A percentile compares a stretch with the other conserved stretches of the same genome.
Conservation (phyloP, 1,139 yeast genomes). For the Kazachstania sp. region DNA sequence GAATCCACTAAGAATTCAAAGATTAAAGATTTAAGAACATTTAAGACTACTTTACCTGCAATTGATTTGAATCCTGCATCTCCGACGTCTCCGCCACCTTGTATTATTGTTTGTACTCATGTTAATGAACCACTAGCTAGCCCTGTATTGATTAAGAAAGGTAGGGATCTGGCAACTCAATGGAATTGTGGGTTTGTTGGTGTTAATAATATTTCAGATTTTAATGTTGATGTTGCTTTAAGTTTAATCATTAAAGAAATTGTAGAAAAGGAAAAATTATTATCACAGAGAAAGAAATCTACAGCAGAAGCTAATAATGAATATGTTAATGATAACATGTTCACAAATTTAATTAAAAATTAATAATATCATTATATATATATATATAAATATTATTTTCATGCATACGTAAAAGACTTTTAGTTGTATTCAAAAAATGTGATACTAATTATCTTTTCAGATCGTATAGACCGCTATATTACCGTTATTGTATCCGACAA, state of each 20-base stretch:
- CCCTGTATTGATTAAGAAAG: slow-evolving; percentile 48
- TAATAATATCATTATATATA: neutral
- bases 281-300: slow-evolving; percentile 4
- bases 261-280: slow-evolving; percentile 37
- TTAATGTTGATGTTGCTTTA: slow-evolving; percentile 46
- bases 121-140: slow-evolving; percentile 46
- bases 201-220: slow-evolving; percentile 43
- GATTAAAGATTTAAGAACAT: slow-evolving; percentile 20
- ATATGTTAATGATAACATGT: slow-evolving; percentile 1
- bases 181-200: slow-evolving; percentile 64
- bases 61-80: slow-evolving; percentile 39
- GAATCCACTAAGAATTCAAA: slow-evolving; percentile 10
- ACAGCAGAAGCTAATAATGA: neutral
- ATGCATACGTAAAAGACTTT: too few species aligned
- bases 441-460: neutral
- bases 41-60: slow-evolving; percentile 18
- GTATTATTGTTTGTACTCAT: slow-evolving; percentile 59
- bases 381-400: neutral
- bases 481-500: slow-evolving; percentile 29
- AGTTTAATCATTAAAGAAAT: slow-evolving; percentile 53
- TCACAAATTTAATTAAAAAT: slow-evolving; percentile 6
- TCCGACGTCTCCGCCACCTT: slow-evolving; percentile 55
- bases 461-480: slow-evolving; percentile 16
- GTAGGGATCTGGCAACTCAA: slow-evolving; percentile 43
- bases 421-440: neutral